Evolutionary conservation across 257 asterid genomes (phyloP).

Genomic region (Henckelia pumila): DNA sequence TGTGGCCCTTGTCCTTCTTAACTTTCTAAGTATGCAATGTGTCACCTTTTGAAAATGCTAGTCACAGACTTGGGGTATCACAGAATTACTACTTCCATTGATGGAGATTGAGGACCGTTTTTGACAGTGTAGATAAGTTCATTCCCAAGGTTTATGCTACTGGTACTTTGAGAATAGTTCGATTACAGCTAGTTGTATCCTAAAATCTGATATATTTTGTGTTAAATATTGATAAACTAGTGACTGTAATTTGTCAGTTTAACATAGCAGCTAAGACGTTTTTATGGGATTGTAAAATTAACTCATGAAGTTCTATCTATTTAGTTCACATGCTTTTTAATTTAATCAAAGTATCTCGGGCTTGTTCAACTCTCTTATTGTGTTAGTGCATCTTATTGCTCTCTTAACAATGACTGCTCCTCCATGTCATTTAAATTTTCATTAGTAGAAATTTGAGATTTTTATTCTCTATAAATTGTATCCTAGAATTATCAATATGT

Average conservation of each 20-base stretch:
- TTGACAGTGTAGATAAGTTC: neutral
- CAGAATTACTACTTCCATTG: too few relatives aligned
- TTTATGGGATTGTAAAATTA: neutral
- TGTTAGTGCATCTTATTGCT: neutral
- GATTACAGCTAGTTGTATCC: neutral
- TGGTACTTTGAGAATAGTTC: neutral
- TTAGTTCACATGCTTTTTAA: neutral
- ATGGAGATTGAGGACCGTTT: neutral
- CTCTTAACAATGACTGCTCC: too few relatives aligned
- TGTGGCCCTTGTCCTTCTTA: too few relatives aligned
- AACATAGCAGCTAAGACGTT: neutral
- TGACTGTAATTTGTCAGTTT: neutral
- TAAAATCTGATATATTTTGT: too few relatives aligned
- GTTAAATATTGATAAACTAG: neutral
- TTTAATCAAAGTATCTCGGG: neutral
- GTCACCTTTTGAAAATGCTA: too few relatives aligned
- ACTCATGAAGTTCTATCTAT: too few relatives aligned
- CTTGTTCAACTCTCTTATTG: neutral
- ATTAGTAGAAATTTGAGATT: neutral
- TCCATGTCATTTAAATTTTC: neutral
- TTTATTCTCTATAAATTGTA: neutral
- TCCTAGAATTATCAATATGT: neutral
- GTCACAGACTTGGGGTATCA: too few relatives aligned
- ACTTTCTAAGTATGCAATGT: too few relatives aligned
- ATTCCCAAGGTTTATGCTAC: neutral